Evolutionary conservation across 176 grass and related monocot genomes (phyloP).

Genomic region (Bonia amplexicaulis): DNA sequence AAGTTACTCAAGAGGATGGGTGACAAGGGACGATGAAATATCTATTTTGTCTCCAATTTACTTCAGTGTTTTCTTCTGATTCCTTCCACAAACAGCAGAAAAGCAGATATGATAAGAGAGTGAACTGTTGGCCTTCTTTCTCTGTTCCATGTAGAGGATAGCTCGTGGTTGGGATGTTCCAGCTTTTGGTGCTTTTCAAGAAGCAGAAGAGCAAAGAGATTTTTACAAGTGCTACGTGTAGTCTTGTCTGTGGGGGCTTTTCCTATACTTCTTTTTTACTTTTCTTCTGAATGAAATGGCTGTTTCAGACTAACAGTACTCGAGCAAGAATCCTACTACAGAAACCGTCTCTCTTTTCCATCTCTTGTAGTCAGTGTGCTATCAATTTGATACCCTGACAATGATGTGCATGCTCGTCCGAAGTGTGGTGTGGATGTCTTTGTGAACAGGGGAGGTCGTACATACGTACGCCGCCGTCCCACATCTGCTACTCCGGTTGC

Average conservation of each 20-base stretch:
- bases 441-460: slow-evolving; percentile 41
- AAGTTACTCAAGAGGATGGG: slow-evolving; percentile 50
- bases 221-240: slow-evolving; percentile 30
- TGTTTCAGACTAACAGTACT: slow-evolving; percentile 27
- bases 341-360: background rate
- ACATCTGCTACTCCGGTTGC: no score
- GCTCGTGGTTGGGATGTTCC: slow-evolving; percentile 12
- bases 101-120: slow-evolving; percentile 3
- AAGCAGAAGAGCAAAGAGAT: slow-evolving; percentile 7
- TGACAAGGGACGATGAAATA: slow-evolving; percentile 32
- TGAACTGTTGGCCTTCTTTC: background rate
- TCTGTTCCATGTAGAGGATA: background rate
- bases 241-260: slow-evolving; percentile 34
- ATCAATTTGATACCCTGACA: slow-evolving; percentile 39
- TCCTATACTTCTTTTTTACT: background rate
- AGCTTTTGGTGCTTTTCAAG: slow-evolving; percentile 27
- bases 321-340: slow-evolving; percentile 40
- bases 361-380: slow-evolving; percentile 29
- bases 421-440: background rate
- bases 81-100: background rate
- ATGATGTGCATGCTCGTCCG: slow-evolving; percentile 23
- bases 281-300: slow-evolving; percentile 30
- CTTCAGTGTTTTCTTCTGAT: background rate
- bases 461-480: no score
- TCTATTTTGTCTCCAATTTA: background rate